Percentiles rank a stretch among this genome's conserved stretches.
Conservation (phyloP, 202 grass and related monocot genomes). For the Digitaria exilis region DNA sequence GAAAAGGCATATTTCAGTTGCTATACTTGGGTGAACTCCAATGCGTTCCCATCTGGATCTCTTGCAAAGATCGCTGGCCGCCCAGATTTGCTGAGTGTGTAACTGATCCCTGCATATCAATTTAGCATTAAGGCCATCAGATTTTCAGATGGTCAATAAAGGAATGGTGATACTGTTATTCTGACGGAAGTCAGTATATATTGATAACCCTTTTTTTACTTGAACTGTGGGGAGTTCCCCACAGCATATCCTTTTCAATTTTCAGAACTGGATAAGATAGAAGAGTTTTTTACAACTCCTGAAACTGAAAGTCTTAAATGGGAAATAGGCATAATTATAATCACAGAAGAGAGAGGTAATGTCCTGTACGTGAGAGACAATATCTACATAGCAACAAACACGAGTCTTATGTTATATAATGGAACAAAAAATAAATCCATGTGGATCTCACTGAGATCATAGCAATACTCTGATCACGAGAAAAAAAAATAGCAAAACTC, state of each 20-base stretch:
- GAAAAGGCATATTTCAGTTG: slow-evolving; percentile 4
- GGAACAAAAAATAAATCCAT: not conserved
- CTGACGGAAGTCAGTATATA: not conserved
- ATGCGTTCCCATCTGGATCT: slow-evolving; percentile 82
- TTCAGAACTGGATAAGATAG: not conserved
- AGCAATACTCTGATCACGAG: not conserved
- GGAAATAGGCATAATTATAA: not conserved
- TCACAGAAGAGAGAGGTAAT: not conserved
- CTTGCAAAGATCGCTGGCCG: slow-evolving; percentile 84
- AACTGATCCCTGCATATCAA: slow-evolving; percentile 71
- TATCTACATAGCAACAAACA: not conserved
- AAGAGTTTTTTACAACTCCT: not conserved
- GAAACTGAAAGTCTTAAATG: not conserved
- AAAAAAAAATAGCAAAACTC: too few species aligned
- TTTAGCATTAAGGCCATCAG: not conserved
- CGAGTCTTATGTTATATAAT: not conserved
- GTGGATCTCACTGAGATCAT: not conserved
- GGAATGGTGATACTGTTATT: not conserved
- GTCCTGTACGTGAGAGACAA: not conserved
- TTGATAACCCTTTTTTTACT: not conserved
- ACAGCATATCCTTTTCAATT: not conserved
- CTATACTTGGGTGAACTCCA: slow-evolving; percentile 96
- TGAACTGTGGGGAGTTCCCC: not conserved
- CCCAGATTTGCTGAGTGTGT: slow-evolving; percentile 87
- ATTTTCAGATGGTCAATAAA: not conserved